Evolutionary conservation across 2,329 filamentous ascomycete species (phyloP).

Genomic region (Penicillium concentricum): DNA sequence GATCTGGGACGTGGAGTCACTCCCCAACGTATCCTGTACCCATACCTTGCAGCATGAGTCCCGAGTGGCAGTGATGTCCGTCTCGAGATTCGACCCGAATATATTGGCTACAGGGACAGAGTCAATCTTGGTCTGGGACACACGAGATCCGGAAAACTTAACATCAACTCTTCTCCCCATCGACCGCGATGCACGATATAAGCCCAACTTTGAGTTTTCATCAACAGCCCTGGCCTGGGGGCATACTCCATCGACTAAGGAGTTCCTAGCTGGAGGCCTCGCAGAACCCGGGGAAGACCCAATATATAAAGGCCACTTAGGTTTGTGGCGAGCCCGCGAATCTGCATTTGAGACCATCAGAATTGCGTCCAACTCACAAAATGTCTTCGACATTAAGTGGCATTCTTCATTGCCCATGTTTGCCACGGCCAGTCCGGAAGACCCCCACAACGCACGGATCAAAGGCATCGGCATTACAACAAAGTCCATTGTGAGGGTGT

Average conservation of each 20-base stretch:
- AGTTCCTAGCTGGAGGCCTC: conserved; percentile 57
- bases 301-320: conserved; percentile 49
- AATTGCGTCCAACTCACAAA: conserved; percentile 51
- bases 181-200: conserved; percentile 20
- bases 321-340: conserved; percentile 53
- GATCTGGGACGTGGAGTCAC: conserved; percentile 51
- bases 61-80: conserved; percentile 53
- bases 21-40: conserved; percentile 28
- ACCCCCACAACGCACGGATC: conserved; percentile 23
- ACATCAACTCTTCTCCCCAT: conserved; percentile 30
- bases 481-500: conserved; percentile 55
- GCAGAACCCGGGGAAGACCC: conserved; percentile 40
- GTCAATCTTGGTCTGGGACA: conserved; percentile 39
- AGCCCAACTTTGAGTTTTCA: conserved; percentile 34
- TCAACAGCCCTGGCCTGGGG: conserved; percentile 54
- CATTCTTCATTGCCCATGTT: conserved; percentile 52
- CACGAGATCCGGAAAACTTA: conserved; percentile 28
- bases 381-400: conserved; percentile 60
- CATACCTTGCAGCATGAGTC: conserved; percentile 46
- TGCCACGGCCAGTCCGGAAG: conserved; percentile 51
- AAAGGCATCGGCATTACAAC: conserved; percentile 36
- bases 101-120: conserved; percentile 51
- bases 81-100: conserved; percentile 39
- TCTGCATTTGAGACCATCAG: conserved; percentile 32
- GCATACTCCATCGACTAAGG: conserved; percentile 31